Base-by-base conservation (phyloP, 2,329 filamentous ascomycete genomes). In the Phialophora macrospora region DNA sequence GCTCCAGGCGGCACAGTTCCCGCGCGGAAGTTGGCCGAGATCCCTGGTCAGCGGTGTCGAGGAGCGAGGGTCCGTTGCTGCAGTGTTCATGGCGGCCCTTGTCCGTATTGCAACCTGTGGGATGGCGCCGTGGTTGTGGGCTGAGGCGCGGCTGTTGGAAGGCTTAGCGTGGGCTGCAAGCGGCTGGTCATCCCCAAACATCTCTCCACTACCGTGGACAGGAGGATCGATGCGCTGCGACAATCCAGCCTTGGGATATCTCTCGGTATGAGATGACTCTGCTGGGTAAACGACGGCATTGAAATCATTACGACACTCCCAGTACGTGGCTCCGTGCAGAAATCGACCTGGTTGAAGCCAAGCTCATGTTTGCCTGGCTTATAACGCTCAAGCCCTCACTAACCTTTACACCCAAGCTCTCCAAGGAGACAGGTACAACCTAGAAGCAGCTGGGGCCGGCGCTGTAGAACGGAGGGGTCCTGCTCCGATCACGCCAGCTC, bases 91-190 rank as follows among this genome's bases (percentile, higher is more conserved):
- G 51, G 26, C 24, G 11, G 14, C 24, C 24, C 24, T 24, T 3
- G 24, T 30, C 7, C 28, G 28, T 30, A 20, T 55, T 32, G 28
- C 26, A 17, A 32, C 4, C 17, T 3, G 51, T 28, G 51, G 51
- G 51, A 55, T 55, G 26, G 51, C 51, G 26, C 24, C 24, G 51
- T 55, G 51, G 17, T 28, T n/a, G 26, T 32, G 51, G 51, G 14
- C 51, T 51, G 48, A 32, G 24, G 51, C 51, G 24, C 26, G 11
- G 17, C 51, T 55, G 4, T 55, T 9, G 26, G 2, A 55, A 9
- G 26, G 9, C 26, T 30, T 55, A 55, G 26, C 51, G 22, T 32
- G 51, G 22, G 51, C 26, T 51, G 48, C 12, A 9, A 22, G 12
- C 20, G 46, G n/a, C 46, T 5, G n/a, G n/a, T n/a, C n/a, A n/a